phyloP scores from a whole-genome alignment of 257 asterid genomes.

The Petrea volubilis region DNA sequence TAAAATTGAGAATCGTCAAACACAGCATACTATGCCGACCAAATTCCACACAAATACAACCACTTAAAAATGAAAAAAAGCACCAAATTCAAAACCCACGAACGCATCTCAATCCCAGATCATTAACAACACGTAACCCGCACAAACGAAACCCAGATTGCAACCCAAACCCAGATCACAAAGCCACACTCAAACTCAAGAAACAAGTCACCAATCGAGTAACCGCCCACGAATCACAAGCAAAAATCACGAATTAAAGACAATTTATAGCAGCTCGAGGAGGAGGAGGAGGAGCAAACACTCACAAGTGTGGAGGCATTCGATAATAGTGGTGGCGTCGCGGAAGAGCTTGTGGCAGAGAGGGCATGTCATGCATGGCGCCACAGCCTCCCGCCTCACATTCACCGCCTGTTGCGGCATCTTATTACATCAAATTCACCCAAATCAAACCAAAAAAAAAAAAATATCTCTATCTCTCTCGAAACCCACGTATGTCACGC shows the following conservation, averaged over 20 bases:
- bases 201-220: conserved; percentile 4
- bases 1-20: background rate
- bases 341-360: conserved; percentile 57
- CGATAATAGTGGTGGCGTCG: conserved; percentile 60
- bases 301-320: conserved; percentile 71
- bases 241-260: conserved; percentile 13
- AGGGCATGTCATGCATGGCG: conserved; percentile 67
- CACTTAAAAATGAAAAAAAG: conserved; percentile 1
- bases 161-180: conserved; percentile 28
- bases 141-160: conserved; percentile 26
- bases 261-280: background rate
- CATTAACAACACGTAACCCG: conserved; percentile 15
- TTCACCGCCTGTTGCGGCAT: conserved; percentile 45
- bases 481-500: conserved; percentile 37
- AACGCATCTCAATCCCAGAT: conserved; percentile 27
- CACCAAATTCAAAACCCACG: background rate
- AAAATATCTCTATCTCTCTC: background rate
- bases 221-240: conserved; percentile 13
- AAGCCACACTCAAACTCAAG: conserved; percentile 11
- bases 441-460: conserved; percentile 21
- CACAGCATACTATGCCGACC: background rate
- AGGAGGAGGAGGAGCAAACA: background rate
- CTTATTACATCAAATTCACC: conserved; percentile 32
- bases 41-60: background rate
- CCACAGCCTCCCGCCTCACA: conserved; percentile 48